These are phyloP conservation scores for Heliamphora exappendiculata DNA, from an alignment of 148 eudicot genomes.

Conservation along the genomic window DNA sequence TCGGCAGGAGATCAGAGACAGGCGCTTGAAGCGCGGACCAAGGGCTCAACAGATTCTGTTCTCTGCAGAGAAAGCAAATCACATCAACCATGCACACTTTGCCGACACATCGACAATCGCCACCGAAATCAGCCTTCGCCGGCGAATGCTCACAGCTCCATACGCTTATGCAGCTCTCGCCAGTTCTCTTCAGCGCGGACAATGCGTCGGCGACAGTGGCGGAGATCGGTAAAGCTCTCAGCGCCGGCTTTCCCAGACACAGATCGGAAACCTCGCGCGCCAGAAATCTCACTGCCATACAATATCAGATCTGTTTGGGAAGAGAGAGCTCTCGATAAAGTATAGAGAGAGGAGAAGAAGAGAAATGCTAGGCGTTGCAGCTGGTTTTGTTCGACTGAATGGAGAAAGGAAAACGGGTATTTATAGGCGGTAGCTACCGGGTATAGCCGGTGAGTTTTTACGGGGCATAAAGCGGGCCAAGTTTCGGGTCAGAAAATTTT, in stretches of 20 bases:
- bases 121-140: too few relatives aligned
- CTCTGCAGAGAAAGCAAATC: conserved; percentile 52
- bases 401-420: too few relatives aligned
- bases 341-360: too few relatives aligned
- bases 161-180: conserved; percentile 47
- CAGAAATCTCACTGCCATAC: conserved; percentile 72
- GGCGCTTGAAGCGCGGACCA: conserved; percentile 58
- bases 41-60: conserved; percentile 43
- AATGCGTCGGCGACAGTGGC: conserved; percentile 57
- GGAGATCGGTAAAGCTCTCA: conserved; percentile 42
- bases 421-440: too few relatives aligned
- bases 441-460: too few relatives aligned
- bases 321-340: too few relatives aligned
- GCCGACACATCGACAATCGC: conserved; percentile 56
- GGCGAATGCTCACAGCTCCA: conserved; percentile 44
- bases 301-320: conserved; percentile 11
- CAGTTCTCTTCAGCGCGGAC: conserved; percentile 47
- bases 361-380: too few relatives aligned
- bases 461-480: too few relatives aligned
- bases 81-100: conserved; percentile 71
- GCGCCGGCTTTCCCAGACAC: conserved; percentile 83
- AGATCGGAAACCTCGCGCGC: conserved; percentile 63
- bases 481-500: too few relatives aligned
- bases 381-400: too few relatives aligned
- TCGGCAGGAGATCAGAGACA: conserved; percentile 40